phyloP scores from a whole-genome alignment of 1,284 basidiomycete species.

The Tylopilus orsonianus region DNA sequence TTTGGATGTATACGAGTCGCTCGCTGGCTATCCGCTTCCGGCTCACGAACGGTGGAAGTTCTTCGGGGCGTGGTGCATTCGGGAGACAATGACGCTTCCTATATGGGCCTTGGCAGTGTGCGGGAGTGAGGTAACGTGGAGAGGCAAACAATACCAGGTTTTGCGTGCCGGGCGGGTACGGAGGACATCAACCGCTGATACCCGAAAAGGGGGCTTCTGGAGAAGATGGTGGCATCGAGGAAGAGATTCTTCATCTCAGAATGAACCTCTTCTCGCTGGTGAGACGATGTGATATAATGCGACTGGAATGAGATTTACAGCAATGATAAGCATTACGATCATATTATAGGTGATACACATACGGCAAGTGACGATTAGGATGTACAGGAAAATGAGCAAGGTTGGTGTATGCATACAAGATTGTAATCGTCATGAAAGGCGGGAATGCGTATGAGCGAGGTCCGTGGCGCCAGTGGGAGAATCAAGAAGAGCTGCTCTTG shows the following conservation, averaged over 20 bases:
- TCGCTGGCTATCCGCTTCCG: slow-evolving; percentile 68
- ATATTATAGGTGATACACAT: slow-evolving; percentile 37
- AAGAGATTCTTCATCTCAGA: slow-evolving; percentile 14
- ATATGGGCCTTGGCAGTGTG: slow-evolving; percentile 82
- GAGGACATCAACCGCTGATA: slow-evolving; percentile 11
- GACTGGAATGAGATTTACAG: slow-evolving; percentile 29
- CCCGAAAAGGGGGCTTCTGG: slow-evolving; percentile 7
- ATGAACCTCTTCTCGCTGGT: slow-evolving; percentile 13
- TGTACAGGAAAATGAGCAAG: slow-evolving; percentile 34
- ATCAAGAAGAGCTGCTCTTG: slow-evolving; percentile 29
- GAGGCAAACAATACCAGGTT: slow-evolving; percentile 69
- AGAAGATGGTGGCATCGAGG: slow-evolving; percentile 13
- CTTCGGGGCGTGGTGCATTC: slow-evolving; percentile 70
- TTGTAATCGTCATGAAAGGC: slow-evolving; percentile 26
- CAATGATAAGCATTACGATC: slow-evolving; percentile 31
- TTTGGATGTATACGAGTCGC: slow-evolving; percentile 69
- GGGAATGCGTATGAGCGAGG: slow-evolving; percentile 20
- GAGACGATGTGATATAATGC: slow-evolving; percentile 25
- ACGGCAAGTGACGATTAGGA: slow-evolving; percentile 33
- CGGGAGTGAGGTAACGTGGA: slow-evolving; percentile 82
- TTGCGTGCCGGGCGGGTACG: slow-evolving; percentile 63
- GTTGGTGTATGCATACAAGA: slow-evolving; percentile 33
- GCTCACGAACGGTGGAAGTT: slow-evolving; percentile 55
- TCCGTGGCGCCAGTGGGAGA: slow-evolving; percentile 27
- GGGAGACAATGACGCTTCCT: slow-evolving; percentile 81